Base-by-base conservation (phyloP, 176 grass and related monocot species). In the Oryza meyeriana region DNA sequence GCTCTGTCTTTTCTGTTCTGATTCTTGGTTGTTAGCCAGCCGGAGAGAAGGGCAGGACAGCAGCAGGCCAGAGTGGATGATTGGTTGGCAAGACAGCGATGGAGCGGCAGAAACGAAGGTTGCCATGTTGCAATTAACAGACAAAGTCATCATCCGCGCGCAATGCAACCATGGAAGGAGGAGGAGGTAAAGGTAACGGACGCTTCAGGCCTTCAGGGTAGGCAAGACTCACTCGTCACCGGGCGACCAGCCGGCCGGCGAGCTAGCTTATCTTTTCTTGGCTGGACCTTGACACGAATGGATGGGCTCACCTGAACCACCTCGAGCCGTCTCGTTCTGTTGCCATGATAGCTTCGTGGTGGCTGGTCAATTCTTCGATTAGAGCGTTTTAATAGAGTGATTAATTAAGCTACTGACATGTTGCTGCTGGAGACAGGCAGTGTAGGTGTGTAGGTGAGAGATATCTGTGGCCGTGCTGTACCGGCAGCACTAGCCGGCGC, bases 81-180 rank as follows among this genome's bases (percentile, higher is more conserved):
- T 89, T 67, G 83, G 83, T 79, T 85, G 90, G 90, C 70, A 28
- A 45, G 86, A 92, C 10, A 80, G 86, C 76, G 86, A 92, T 18
- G 78, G 41, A 9, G 31, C 27, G 76, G 79, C 86, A 13, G 79
- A 85, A 83, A 39, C 67, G 36, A 67, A 76, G 18, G 69, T 28
- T 69, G 75, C 12, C 86, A 74, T 62, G 75, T 76, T 66, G 45
- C 48, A 31, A n/a, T 81, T 61, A 27, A 45, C 32, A 40, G 59
- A 17, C 17, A 24, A 31, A 32, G n/a, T 28, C 31, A 66, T 24
- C 16, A 24, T 58, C 27, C 13, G 14, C 14, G 22, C 14, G 3
- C n/a, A 3, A 5, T 0, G 14, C 17, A 52, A 20, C 20, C 20
- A 17, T 52, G 17, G 17, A 20, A 18, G 17, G 12, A 12, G 40